Base-by-base conservation (phyloP, 257 asterid genomes). In the Jacaranda copaia region DNA sequence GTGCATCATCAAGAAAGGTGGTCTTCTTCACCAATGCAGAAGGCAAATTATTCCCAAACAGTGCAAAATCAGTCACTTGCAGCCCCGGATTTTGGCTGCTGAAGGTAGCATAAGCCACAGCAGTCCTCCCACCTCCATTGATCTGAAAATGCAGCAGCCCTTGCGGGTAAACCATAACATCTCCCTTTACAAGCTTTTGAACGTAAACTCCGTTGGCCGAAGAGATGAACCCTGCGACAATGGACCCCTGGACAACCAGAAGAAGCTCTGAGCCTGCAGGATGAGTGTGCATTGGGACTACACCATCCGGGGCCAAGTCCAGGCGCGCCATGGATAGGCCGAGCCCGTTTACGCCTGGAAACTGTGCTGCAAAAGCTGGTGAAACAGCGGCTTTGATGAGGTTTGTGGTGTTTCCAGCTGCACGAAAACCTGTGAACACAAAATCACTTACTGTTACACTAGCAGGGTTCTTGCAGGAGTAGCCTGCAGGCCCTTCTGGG, bases 101-200 rank as follows among this genome's bases (percentile, higher is more conserved):
- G 69, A 91, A 93, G 77, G 88, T 91, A 0, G 82, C 93, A 4
- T 62, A 88, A 4, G 88, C 96, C 55, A 86, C 81, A 0, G 95
- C 87, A 0, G 82, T 80, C 6, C 56, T 73, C 0, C 93, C 93
- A 0, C 89, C 85, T 8, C 84, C 92, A 68, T 92, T 93, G 15
- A 88, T 60, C 86, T 91, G 97, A 56, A 88, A 93, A 85, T 91
- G 97, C 85, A 93, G 53, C 53, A 90, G 49, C 9, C 97, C 98
- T 63, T 85, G 90, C 14, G 97, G 97, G 40, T 68, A 87, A 10
- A 90, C 84, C 93, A 90, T 89, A 0, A 86, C 35, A 4, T 91
- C 97, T 0, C 97, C 98, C 48, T 84, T 89, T 11, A 78, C 12
- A 6, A 93, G 89, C 67, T 82, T 90, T 66, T 84, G 83, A 66